Evolutionary conservation across 495 filamentous ascomycete genomes (phyloP), one percentile per base, ranked within the genome.

Genomic region (Talaromyces trachyspermus): DNA sequence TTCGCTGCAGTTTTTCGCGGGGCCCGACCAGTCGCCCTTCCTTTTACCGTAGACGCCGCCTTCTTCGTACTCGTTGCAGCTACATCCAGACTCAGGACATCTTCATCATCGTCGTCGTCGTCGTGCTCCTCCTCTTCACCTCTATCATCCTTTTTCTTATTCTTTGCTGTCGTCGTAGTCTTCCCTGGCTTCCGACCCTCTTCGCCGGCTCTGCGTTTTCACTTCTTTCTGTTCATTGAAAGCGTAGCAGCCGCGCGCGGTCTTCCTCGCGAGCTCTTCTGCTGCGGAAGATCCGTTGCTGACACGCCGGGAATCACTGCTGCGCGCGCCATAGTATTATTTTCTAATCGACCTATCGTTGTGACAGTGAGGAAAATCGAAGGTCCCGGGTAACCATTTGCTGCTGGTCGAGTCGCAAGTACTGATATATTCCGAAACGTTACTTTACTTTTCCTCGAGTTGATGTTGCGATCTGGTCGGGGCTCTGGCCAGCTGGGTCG

Each of bases 21-120:
- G 22, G 48, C 55, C 3, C 54, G 33, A 41, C 44, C 54, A 5
- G 54, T 20, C 23, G 54, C 33, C 19, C 51, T 55, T 2, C 38
- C 33, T n/a, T 54, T 54, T 19, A 46, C 50, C 33, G 14, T 18
- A 0, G 43, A 10, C 12, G 32, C 29, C 11, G 47, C 22, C 5
- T 18, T 27, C 27, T 51, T 51, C 30, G 10, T 47, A 22, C 18
- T 24, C 30, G 48, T 46, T n/a, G 25, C 18, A 15, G 35, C 30
- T 15, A 32, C 36, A 48, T 39, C 45, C 12, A 45, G 25, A 22
- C 40, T 29, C 14, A 72, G 55, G 48, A n/a, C n/a, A n/a, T n/a
- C n/a, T n/a, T 72, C 69, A 53, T 71, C 68, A 23, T 71, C 68
- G 12, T 64, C 67, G 17, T 63, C 53, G 14, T 57, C 66, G 19